Conservation (phyloP, 2,329 filamentous ascomycete genomes). For the Purpureocillium lavendulum region DNA sequence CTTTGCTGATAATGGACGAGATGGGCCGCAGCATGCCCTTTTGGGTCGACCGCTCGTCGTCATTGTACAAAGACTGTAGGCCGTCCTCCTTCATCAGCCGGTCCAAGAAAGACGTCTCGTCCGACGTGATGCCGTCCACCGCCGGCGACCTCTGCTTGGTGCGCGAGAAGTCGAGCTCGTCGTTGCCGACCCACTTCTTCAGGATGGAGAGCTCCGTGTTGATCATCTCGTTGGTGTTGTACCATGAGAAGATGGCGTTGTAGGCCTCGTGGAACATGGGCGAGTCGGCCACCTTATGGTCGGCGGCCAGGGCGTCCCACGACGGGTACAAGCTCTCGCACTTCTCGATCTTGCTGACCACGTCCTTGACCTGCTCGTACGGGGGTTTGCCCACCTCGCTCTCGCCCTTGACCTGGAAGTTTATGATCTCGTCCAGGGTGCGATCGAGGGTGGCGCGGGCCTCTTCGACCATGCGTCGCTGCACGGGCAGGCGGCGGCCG, state of each 20-base stretch:
- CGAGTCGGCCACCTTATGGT: constrained; percentile 70
- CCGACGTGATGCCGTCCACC: constrained; percentile 60
- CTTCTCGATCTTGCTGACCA: constrained; percentile 84
- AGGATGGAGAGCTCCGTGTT: constrained; percentile 88
- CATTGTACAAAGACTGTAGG: constrained; percentile 81
- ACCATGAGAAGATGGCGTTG: constrained; percentile 87
- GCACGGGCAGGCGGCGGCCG: constrained; percentile 74
- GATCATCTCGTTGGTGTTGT: constrained; percentile 94
- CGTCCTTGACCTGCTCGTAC: constrained; percentile 79
- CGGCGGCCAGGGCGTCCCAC: constrained; percentile 61
- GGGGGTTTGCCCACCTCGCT: constrained; percentile 85
- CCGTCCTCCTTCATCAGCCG: constrained; percentile 93
- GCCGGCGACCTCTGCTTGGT: constrained; percentile 58
- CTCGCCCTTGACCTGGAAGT: constrained; percentile 89
- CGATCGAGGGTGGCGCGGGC: constrained; percentile 65
- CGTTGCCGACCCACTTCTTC: constrained; percentile 94
- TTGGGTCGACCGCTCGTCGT: constrained; percentile 37
- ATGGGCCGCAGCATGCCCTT: constrained; percentile 80
- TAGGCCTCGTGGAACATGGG: constrained; percentile 72
- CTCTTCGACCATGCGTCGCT: constrained; percentile 83
- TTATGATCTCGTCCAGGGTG: constrained; percentile 78
- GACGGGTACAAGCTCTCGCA: constrained; percentile 82
- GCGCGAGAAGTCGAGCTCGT: constrained; percentile 84
- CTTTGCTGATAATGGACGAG: constrained; percentile 81
- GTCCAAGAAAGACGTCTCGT: constrained; percentile 91